Conservation (phyloP, 208 protist species). For the Vickermania ingenoplastis region DNA sequence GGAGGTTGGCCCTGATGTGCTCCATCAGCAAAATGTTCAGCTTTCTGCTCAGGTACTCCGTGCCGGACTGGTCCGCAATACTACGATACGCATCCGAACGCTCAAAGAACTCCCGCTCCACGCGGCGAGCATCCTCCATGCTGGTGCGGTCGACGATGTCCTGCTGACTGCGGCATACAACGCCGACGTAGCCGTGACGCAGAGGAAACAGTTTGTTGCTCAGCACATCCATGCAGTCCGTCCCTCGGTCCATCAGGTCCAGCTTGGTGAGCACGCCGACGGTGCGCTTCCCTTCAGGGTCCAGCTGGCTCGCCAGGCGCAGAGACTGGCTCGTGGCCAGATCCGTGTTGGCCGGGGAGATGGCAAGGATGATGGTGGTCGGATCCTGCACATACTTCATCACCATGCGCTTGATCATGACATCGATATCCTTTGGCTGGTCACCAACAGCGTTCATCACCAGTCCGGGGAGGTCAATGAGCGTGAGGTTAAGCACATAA, state of each 20-base stretch:
- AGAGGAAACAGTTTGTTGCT: constrained; percentile 89
- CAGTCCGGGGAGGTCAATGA: constrained; percentile 99
- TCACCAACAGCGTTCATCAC: constrained; percentile 98
- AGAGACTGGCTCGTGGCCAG: constrained; percentile 98
- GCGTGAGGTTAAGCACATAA: constrained; percentile 96
- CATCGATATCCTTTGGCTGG: constrained; percentile 97
- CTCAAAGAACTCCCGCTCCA: constrained; percentile 92
- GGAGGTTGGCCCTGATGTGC: constrained; percentile 93
- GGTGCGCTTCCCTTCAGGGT: constrained; percentile 96
- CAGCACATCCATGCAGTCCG: constrained; percentile 96
- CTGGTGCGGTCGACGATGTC: constrained; percentile 92
- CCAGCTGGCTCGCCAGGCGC: constrained; percentile 93
- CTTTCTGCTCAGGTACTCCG: constrained; percentile 84
- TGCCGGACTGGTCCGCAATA: constrained; percentile 82
- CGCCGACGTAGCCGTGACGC: constrained; percentile 95
- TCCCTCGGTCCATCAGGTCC: constrained; percentile 98
- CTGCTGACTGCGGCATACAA: constrained; percentile 97
- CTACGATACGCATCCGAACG: constrained; percentile 87
- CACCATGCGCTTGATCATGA: constrained; percentile 96
- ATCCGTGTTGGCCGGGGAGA: constrained; percentile 98
- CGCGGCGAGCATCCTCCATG: constrained; percentile 79
- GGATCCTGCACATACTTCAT: constrained; percentile 92
- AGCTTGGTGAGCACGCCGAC: constrained; percentile 99
- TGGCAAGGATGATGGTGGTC: constrained; percentile 98
- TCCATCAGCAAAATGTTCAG: constrained; percentile 91